Base-by-base conservation (phyloP, 768 basidiomycete species). In the Rhodocollybia butyracea region DNA sequence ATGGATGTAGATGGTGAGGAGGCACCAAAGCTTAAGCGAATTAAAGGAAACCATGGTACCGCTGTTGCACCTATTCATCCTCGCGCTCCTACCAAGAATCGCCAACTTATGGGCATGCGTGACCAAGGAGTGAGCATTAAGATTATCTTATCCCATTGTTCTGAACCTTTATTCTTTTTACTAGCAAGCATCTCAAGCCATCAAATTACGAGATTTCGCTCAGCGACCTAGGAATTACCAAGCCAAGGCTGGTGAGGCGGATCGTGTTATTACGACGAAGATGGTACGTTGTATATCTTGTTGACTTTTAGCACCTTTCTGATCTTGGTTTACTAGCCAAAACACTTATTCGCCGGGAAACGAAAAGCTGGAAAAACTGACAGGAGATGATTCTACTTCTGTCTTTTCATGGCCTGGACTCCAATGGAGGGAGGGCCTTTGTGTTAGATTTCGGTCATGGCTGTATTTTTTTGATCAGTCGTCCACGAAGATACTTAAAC, bases 211-310 rank as follows among this genome's bases (percentile, higher is more conserved):
- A 61, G 91, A 92, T 64, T 81, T 96, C 53, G 88, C 87, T 5
- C 94, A 96, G 68, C 80, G 96, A 61, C 82, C 81, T 52, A 88
- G 93, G 57, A 96, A 96, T 69, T 84, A 85, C 78, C 79, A 85
- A 41, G 96, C 93, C 24, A 92, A 88, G 68, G 95, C 94, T 36
- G 91, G 91, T 56, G 96, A 99, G 79, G 78, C 83, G 56, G 93
- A 95, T 74, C 85, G 91, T 60, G 80, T 80, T 11, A 93, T 93
- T 73, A 80, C 75, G 65, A 79, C 78, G 59, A 92, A 92, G 80
- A 92, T 89, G 90, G 91, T 91, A 50, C 12, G 79, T 74, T n/a
- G n/a, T n/a, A n/a, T n/a, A n/a, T n/a, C 34, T 32, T 42, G 31
- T 26, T 22, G 27, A 48, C 26, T 13, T 59, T 19, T 26, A 26